A percentile compares a stretch with the other conserved stretches of the same genome.
Conservation (phyloP, 192 early-diverging fungal species). For the Coemansia sp. region DNA sequence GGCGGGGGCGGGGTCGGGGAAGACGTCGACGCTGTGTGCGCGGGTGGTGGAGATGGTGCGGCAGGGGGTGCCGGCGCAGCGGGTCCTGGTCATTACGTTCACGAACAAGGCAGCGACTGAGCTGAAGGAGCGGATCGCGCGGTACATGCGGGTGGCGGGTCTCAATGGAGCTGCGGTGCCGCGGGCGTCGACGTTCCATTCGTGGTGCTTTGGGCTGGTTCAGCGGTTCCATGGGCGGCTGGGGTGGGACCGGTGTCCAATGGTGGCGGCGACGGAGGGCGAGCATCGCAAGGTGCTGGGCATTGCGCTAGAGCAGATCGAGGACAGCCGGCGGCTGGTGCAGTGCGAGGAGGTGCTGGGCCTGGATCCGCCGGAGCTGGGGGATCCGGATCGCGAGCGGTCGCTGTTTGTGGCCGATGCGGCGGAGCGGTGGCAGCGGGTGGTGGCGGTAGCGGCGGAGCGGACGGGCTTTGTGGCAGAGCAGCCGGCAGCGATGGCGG, state of each 20-base stretch:
- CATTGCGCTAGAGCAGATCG: slow-evolving; percentile 15
- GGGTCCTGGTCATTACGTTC: slow-evolving; percentile 47
- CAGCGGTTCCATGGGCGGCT: slow-evolving; percentile 8
- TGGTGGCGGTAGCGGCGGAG: slow-evolving; percentile 7
- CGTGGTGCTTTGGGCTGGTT: slow-evolving; percentile 40
- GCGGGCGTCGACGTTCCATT: slow-evolving; percentile 41
- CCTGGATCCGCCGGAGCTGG: not conserved
- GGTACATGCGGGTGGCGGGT: slow-evolving; percentile 10
- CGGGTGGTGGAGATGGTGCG: slow-evolving; percentile 38
- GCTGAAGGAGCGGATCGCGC: slow-evolving; percentile 27
- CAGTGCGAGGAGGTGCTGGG: slow-evolving; percentile 39
- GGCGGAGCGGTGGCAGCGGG: slow-evolving; percentile 13
- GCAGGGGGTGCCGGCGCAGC: slow-evolving; percentile 14
- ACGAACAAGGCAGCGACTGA: slow-evolving; percentile 48
- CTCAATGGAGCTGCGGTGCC: slow-evolving; percentile 8
- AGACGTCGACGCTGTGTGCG: slow-evolving; percentile 42
- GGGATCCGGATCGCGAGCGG: not conserved
- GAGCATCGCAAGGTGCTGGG: slow-evolving; percentile 22
- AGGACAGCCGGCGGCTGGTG: slow-evolving; percentile 26
- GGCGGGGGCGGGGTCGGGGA: slow-evolving; percentile 43
- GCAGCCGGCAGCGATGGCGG: not conserved
- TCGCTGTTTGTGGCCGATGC: slow-evolving; percentile 11
- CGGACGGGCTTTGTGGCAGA: slow-evolving; percentile 6
- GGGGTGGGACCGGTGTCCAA: slow-evolving; percentile 9
- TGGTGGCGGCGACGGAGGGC: slow-evolving; percentile 26